Conservation (phyloP, 768 basidiomycete species). For the Cystofilobasidium capitatum region DNA sequence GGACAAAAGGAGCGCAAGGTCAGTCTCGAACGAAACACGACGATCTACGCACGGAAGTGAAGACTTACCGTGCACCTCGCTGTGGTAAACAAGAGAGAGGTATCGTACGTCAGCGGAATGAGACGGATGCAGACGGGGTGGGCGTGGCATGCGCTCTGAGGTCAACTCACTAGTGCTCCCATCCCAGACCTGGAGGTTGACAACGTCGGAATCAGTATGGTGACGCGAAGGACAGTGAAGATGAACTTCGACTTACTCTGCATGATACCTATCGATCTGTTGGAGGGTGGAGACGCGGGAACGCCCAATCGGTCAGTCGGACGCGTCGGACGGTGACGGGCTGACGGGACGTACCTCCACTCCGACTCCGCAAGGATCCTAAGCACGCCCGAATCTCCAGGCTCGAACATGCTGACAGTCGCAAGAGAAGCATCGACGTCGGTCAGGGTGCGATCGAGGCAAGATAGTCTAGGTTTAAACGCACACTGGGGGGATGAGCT, state of each 20-base stretch:
- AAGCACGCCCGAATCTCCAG: constrained; percentile 63
- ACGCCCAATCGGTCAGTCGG: background rate
- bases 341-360: constrained; percentile 48
- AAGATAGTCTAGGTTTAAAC: constrained; percentile 18
- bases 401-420: constrained; percentile 41
- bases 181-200: constrained; percentile 7
- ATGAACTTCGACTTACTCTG: constrained; percentile 50
- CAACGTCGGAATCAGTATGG: background rate
- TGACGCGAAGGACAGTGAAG: background rate
- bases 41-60: background rate
- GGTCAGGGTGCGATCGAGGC: background rate
- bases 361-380: constrained; percentile 76
- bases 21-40: constrained; percentile 5
- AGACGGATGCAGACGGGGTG: background rate
- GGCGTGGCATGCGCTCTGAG: background rate
- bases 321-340: background rate
- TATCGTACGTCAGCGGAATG: background rate
- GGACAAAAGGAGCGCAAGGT: constrained; percentile 13
- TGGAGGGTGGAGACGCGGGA: background rate
- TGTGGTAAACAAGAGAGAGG: background rate
- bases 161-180: constrained; percentile 24
- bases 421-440: background rate
- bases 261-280: constrained; percentile 78
- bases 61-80: constrained; percentile 16
- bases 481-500: constrained; percentile 68